Evolutionary conservation across 495 filamentous ascomycete species (phyloP).

Genomic region (Xylaria intraflava): DNA sequence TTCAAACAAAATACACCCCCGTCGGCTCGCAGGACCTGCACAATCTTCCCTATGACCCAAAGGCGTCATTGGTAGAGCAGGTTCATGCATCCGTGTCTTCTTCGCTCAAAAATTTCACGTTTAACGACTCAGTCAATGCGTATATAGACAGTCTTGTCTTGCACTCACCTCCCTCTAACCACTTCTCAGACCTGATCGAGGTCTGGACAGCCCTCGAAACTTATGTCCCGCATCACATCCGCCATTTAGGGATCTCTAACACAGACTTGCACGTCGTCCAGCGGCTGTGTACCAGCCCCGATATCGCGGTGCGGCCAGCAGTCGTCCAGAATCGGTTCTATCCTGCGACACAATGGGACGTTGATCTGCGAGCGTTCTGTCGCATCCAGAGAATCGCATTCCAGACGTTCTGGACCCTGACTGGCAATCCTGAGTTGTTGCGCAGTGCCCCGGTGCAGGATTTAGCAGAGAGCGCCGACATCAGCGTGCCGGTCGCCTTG

Average conservation of each 20-base stretch:
- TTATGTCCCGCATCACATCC: constrained; percentile 58
- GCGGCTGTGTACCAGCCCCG: constrained; percentile 32
- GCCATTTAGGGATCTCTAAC: constrained; percentile 69
- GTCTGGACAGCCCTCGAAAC: constrained; percentile 58
- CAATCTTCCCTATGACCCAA: constrained; percentile 54
- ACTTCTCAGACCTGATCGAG: constrained; percentile 48
- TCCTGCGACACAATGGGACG: constrained; percentile 53
- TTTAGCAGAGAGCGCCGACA: constrained; percentile 45
- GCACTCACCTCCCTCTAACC: constrained; percentile 57
- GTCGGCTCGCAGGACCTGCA: constrained; percentile 51
- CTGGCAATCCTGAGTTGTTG: constrained; percentile 56
- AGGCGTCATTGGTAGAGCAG: constrained; percentile 48
- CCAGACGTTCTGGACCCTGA: constrained; percentile 77
- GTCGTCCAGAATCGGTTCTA: constrained; percentile 75
- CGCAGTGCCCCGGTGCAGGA: constrained; percentile 43
- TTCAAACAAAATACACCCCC: constrained; percentile 79
- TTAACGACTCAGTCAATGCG: constrained; percentile 31
- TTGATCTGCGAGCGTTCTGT: constrained; percentile 56
- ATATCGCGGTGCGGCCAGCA: constrained; percentile 36
- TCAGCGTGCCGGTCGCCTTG: constrained; percentile 48
- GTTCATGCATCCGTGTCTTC: constrained; percentile 58
- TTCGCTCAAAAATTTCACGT: constrained; percentile 60
- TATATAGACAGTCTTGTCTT: constrained; percentile 71
- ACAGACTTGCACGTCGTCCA: constrained; percentile 48
- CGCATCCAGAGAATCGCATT: constrained; percentile 53